These are phyloP conservation scores for Silene vulgaris DNA, from an alignment of 179 eudicot species.

Conservation along the genomic window DNA sequence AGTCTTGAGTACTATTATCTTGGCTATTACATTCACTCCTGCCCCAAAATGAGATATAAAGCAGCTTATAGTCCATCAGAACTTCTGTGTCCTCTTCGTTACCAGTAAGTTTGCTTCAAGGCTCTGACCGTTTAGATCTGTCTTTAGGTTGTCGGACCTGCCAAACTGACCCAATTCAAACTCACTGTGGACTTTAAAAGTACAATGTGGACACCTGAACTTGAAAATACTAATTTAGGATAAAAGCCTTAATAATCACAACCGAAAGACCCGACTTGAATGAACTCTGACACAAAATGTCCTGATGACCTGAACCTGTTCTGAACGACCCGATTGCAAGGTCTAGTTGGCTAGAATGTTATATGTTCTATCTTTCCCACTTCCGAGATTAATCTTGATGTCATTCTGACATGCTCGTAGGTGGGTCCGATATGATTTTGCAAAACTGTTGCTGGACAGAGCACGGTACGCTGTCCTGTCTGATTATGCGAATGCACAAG, in stretches of 20 bases:
- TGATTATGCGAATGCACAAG: constrained; percentile 39
- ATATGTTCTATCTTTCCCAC: not conserved
- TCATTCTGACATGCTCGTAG: constrained; percentile 35
- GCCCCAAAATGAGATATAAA: constrained; percentile 93
- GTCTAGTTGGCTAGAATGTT: not conserved
- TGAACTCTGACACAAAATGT: not conserved
- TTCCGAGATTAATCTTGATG: constrained; percentile 1
- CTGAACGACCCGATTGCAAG: not conserved
- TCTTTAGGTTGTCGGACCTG: not conserved
- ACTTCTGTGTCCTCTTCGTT: constrained; percentile 93
- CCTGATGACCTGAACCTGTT: not conserved
- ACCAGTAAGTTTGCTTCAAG: constrained; percentile 55
- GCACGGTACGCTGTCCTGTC: constrained; percentile 63
- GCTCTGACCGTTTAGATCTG: not conserved
- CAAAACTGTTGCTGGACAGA: constrained; percentile 66
- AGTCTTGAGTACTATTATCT: constrained; percentile 89
- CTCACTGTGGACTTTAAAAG: not conserved
- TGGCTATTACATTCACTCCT: constrained; percentile 94
- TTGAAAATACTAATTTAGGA: no score
- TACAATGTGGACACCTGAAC: not conserved
- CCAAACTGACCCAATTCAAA: not conserved
- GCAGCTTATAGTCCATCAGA: constrained; percentile 92
- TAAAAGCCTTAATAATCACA: no score
- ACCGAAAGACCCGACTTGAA: not conserved
- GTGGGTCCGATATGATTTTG: constrained; percentile 70